Conservation (phyloP, 768 basidiomycete species). For the Boletus bicolor region DNA sequence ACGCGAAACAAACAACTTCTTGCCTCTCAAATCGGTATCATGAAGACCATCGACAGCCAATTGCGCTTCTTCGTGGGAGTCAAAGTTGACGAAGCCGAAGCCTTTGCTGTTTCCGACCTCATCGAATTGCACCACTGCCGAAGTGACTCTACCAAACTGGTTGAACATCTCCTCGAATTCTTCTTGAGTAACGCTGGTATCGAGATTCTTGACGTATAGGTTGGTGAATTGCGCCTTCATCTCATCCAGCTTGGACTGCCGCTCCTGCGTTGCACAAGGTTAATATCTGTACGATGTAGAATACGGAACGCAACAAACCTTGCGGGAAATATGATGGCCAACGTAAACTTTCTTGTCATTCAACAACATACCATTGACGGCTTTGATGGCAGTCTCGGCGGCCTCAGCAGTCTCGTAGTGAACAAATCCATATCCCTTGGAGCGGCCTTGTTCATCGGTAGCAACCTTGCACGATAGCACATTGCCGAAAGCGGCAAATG, state of each 20-base stretch:
- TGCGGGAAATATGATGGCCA: slow-evolving; percentile 95
- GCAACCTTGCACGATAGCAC: slow-evolving; percentile 99
- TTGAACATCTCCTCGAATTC: slow-evolving; percentile 84
- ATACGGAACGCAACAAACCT: slow-evolving; percentile 45
- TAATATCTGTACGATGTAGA: not conserved
- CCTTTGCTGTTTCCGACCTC: slow-evolving; percentile 93
- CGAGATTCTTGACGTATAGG: slow-evolving; percentile 97
- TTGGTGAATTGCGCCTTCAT: slow-evolving; percentile 98
- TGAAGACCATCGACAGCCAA: slow-evolving; percentile 86
- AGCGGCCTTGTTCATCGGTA: slow-evolving; percentile 90
- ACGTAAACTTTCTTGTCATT: slow-evolving; percentile 99
- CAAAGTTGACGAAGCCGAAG: slow-evolving; percentile 98
- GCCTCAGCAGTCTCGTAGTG: slow-evolving; percentile 99
- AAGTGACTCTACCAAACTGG: slow-evolving; percentile 80
- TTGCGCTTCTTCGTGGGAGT: slow-evolving; percentile 88
- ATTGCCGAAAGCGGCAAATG: slow-evolving; percentile 98
- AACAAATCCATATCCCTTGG: slow-evolving; percentile 98
- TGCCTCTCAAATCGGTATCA: slow-evolving; percentile 79
- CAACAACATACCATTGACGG: slow-evolving; percentile 97
- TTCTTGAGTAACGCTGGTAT: slow-evolving; percentile 75
- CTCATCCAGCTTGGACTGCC: slow-evolving; percentile 97
- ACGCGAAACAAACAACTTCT: slow-evolving; percentile 91
- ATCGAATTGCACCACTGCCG: slow-evolving; percentile 79
- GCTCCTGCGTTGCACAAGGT: slow-evolving; percentile 54
- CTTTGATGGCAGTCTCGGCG: slow-evolving; percentile 93